Evolutionary conservation across 2,329 filamentous ascomycete genomes (phyloP).

Genomic region (Phyllosticta citrichinensis): DNA sequence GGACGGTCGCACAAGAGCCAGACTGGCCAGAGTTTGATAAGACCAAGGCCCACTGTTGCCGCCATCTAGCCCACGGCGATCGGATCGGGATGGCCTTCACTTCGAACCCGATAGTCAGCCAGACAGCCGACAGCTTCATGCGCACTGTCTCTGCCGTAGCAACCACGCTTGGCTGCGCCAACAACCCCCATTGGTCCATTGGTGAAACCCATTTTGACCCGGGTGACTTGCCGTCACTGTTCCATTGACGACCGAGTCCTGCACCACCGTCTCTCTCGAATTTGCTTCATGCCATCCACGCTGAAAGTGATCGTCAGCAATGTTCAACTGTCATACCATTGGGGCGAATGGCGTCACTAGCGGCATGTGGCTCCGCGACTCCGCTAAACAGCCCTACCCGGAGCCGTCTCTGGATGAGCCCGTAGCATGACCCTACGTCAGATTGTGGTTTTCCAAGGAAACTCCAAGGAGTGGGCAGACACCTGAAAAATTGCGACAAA

Average conservation of each 20-base stretch:
- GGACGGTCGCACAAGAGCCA: background rate
- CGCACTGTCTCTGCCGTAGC: background rate
- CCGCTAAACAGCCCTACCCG: background rate
- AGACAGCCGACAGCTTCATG: background rate
- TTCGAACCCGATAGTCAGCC: background rate
- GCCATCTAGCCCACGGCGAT: background rate
- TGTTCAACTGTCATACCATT: background rate
- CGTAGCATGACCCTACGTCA: background rate
- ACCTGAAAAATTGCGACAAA: background rate
- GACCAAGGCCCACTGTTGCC: background rate
- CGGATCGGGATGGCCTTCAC: background rate
- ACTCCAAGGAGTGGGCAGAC: background rate
- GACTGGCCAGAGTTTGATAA: background rate
- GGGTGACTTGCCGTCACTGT: background rate
- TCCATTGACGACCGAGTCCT: background rate
- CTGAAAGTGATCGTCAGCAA: background rate
- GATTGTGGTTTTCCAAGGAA: background rate
- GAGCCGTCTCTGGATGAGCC: background rate
- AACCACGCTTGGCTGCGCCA: background rate
- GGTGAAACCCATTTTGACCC: background rate
- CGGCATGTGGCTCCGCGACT: background rate
- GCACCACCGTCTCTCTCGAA: background rate
- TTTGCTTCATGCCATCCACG: background rate
- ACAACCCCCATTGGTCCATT: background rate
- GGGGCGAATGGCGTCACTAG: background rate